Evolutionary conservation across 352 stramenopile genomes (phyloP), one percentile per base, ranked within the genome.

Genomic region (Globisporangium abappressorium): DNA sequence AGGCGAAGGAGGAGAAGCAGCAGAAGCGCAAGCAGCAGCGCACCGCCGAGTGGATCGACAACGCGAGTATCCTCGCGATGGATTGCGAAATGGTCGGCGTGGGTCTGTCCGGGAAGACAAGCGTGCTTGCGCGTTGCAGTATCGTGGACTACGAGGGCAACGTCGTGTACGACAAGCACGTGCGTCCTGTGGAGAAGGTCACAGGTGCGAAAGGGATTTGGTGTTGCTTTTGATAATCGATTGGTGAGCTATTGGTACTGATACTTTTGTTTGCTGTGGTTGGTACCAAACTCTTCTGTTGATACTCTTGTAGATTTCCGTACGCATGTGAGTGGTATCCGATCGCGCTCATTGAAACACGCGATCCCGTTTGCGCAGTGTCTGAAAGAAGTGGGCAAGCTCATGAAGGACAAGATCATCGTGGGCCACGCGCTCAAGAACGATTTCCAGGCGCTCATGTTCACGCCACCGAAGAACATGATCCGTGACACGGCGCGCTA

Each of bases 11-110:
- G 51, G 72, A 77, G 28, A 83, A 89, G 58, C 71, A 85, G 54
- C 53, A 64, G 56, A 77, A 80, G 70, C 76, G 83, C 57, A 74
- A 81, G 66, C 74, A 90, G 68, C 55, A 63, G 33, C 81, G 82
- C 51, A 82, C 77, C 8, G 79, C 80, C 62, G 72, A 91, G 64
- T 93, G 85, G 87, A 90, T 96, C 68, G 84, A 94, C 75, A 91
- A 91, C 68, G 71, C 69, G 34, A 61, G 66, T 8, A 92, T 96
- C 64, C 70, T 94, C 24, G 88, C 73, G n/a, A 94, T 96, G 85
- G 88, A 96, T 84, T 96, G 88, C 70, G 88, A 96, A 71, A 96
- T 96, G 88, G 88, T 96, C 8, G 88, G 88, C 38, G 88, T 96
- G 3, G 88, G 88, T 0, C 67, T 90, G 18, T 88, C 81, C 2